A percentile compares a stretch with the other conserved stretches of the same genome.
Conservation (phyloP, 176 grass and related monocot species). For the Avena insularis region DNA sequence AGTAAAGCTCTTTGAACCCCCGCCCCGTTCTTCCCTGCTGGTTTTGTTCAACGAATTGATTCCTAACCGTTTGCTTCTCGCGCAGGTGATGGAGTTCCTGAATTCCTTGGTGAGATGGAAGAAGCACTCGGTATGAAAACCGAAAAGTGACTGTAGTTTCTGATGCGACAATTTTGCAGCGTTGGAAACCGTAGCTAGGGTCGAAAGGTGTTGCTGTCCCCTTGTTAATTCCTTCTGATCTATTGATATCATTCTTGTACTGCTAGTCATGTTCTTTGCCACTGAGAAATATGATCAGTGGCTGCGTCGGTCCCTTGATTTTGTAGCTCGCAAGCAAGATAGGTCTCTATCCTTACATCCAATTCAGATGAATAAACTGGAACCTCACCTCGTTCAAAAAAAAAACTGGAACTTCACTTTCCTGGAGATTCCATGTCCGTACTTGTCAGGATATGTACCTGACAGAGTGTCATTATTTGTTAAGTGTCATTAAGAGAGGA, state of each 20-base stretch:
- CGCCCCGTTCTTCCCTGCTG: too few species aligned
- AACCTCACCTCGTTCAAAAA: not conserved
- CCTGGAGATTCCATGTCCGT: not conserved
- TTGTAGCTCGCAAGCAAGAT: constrained; percentile 41
- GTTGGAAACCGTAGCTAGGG: constrained; percentile 37
- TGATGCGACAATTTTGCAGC: constrained; percentile 45
- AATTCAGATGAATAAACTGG: constrained; percentile 33
- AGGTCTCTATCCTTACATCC: not conserved
- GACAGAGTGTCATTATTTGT: too few species aligned
- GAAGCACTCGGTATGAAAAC: constrained; percentile 47
- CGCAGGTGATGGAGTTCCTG: constrained; percentile 83
- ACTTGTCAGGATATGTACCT: too few species aligned
- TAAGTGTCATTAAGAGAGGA: too few species aligned
- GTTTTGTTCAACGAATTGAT: too few species aligned
- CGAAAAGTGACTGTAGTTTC: not conserved
- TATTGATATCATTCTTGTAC: constrained; percentile 11
- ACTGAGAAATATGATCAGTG: constrained; percentile 29
- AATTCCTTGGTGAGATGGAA: constrained; percentile 75
- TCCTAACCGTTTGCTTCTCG: constrained; percentile 11
- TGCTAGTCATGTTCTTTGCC: constrained; percentile 13
- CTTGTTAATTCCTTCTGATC: constrained; percentile 46
- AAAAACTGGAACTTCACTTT: constrained; percentile 11
- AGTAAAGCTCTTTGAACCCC: constrained; percentile 50
- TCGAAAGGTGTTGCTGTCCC: not conserved
- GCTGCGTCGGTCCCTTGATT: constrained; percentile 1